Conservation (phyloP, 2,329 filamentous ascomycete genomes). For the Diplocarpon rosae region DNA sequence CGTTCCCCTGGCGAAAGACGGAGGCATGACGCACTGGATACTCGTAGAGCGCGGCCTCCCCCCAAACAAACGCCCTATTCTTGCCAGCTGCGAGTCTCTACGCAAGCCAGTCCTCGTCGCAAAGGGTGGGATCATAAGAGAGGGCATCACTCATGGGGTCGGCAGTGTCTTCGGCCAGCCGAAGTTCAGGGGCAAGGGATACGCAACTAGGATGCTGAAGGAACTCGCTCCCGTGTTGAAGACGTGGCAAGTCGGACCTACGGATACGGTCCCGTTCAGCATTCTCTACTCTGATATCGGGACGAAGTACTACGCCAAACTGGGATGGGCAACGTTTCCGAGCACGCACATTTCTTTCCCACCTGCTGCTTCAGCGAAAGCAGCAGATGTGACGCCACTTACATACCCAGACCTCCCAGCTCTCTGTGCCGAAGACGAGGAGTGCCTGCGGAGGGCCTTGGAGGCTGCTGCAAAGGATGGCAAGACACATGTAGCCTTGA, state of each 20-base stretch:
- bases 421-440: conserved; percentile 54
- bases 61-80: conserved; percentile 38
- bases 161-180: conserved; percentile 69
- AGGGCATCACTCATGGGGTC: conserved; percentile 60
- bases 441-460: conserved; percentile 46
- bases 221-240: conserved; percentile 48
- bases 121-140: conserved; percentile 32
- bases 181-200: conserved; percentile 58
- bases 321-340: conserved; percentile 65
- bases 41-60: conserved; percentile 38
- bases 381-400: conserved; percentile 30
- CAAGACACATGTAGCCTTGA: conserved; percentile 49
- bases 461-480: conserved; percentile 27
- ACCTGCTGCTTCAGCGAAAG: conserved; percentile 17
- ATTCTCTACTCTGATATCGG: conserved; percentile 83
- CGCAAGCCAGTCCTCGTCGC: conserved; percentile 46
- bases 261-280: conserved; percentile 46
- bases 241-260: conserved; percentile 38
- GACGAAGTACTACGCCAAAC: conserved; percentile 64
- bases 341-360: conserved; percentile 61
- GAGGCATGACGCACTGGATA: conserved; percentile 50
- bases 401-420: conserved; percentile 47
- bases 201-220: conserved; percentile 64
- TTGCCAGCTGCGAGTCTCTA: conserved; percentile 54
- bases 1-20: conserved; percentile 45